Percentiles rank a stretch among this genome's conserved stretches.
phyloP scores from a whole-genome alignment of 2,329 filamentous ascomycete genomes.

The Balansia obtecta region DNA sequence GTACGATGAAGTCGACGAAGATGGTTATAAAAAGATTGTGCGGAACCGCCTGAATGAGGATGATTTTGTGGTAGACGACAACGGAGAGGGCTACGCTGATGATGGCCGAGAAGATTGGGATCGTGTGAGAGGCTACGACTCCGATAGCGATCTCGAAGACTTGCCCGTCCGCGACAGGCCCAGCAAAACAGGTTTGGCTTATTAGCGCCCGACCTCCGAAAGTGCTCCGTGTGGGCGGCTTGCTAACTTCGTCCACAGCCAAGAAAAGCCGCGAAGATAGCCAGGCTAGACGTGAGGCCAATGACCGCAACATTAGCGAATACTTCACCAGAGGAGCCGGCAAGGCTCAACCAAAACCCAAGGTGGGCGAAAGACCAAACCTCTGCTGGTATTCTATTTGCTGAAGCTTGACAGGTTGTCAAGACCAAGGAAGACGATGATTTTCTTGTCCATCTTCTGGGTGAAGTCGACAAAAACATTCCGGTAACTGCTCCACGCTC shows the following conservation, averaged over 20 bases:
- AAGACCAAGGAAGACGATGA: conserved; percentile 80
- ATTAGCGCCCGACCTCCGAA: not conserved
- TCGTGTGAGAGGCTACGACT: conserved; percentile 54
- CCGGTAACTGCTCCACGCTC: conserved; percentile 40
- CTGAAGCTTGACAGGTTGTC: conserved; percentile 38
- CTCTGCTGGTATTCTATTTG: not conserved
- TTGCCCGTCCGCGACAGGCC: conserved; percentile 30
- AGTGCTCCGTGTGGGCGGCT: not conserved
- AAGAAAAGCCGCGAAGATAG: conserved; percentile 87
- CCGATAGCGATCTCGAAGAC: conserved; percentile 52
- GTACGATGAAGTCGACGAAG: conserved; percentile 95
- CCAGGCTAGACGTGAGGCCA: conserved; percentile 70
- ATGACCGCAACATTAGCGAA: conserved; percentile 84
- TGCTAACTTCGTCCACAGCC: conserved; percentile 30
- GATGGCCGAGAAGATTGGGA: conserved; percentile 95
- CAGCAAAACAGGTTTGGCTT: conserved; percentile 35
- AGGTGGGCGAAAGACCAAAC: conserved; percentile 41
- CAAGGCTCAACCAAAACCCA: conserved; percentile 60
- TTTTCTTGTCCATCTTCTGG: conserved; percentile 75
- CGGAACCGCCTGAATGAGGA: conserved; percentile 80
- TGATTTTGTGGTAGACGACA: conserved; percentile 97
- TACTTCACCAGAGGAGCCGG: conserved; percentile 76
- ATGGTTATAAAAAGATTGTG: conserved; percentile 93
- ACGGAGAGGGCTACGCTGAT: conserved; percentile 92
- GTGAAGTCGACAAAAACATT: conserved; percentile 73